Percentiles rank a stretch among this genome's conserved stretches.
These are phyloP conservation scores for Cokeromyces recurvatus DNA, from an alignment of 371 early-diverging fungal species.

Conservation along the genomic window DNA sequence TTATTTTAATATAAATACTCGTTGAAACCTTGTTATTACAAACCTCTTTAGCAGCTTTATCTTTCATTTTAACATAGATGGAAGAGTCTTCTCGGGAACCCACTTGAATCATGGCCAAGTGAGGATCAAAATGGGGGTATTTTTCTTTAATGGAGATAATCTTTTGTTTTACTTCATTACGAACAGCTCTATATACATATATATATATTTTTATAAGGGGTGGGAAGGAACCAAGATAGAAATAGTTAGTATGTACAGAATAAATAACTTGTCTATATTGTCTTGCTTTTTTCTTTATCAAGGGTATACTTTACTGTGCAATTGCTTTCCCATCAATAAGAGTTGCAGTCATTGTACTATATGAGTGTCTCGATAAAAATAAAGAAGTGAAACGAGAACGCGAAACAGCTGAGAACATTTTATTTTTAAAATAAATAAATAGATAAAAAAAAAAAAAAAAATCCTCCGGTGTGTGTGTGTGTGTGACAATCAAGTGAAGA, in stretches of 20 bases:
- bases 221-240: no score
- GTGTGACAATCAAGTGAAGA: no score
- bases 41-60: constrained; percentile 85
- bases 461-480: no score
- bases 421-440: no score
- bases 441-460: no score
- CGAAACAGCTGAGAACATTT: neutral
- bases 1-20: no score
- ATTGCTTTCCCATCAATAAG: constrained; percentile 67
- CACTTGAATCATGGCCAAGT: constrained; percentile 86
- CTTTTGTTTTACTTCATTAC: constrained; percentile 52
- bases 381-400: neutral
- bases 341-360: constrained; percentile 29
- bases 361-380: neutral
- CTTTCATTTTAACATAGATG: constrained; percentile 89
- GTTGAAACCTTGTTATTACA: neutral
- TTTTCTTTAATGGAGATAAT: constrained; percentile 55
- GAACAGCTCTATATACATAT: constrained; percentile 63
- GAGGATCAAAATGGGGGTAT: constrained; percentile 70
- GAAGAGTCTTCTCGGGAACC: constrained; percentile 90
- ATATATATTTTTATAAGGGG: no score
- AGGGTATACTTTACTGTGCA: constrained; percentile 22
- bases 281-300: no score
- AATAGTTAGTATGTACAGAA: no score
- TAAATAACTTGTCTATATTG: no score